Evolutionary conservation across 768 basidiomycete genomes (phyloP), one percentile per base, ranked within the genome.

Genomic region (Holtermannia corniformis): DNA sequence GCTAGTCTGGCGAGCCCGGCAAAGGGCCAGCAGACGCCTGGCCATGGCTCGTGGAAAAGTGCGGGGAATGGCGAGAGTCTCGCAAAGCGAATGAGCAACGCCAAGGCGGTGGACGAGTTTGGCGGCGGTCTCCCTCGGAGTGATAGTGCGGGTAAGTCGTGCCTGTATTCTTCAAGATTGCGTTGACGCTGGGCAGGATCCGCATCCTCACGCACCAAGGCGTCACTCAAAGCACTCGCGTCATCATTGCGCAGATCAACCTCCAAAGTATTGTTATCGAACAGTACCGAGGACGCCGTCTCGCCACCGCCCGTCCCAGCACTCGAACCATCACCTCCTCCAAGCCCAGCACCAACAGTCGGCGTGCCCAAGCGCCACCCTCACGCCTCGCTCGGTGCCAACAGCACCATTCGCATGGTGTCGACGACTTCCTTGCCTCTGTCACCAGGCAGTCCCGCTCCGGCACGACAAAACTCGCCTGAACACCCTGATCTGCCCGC

Each of bases 31-130:
- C n/a, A n/a, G n/a, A n/a, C n/a, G n/a, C n/a, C n/a, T n/a, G n/a
- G n/a, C n/a, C n/a, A n/a, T n/a, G 58, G 52, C 3, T 56, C 54
- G 13, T 68, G 66, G 66, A 68, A 68, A 47, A 56, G 53, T 44
- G 63, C 66, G 3, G 62, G 53, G 5, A 65, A 68, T 43, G 68
- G 68, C 16, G 64, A 65, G 41, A 51, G 56, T 37, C 23, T 72
- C 28, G 22, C 32, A 4, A 54, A 54, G 49, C n/a, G n/a, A n/a
- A n/a, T n/a, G n/a, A n/a, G n/a, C n/a, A 41, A 51, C 21, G 57
- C 57, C 7, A 47, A 54, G 42, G 44, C 50, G 16, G 51, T 52
- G 16, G 57, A 58, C 25, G 32, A 37, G 7, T 37, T 37, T 37
- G 32, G 32, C 10, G n/a, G n/a, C n/a, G n/a, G n/a, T n/a, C 7